Base-by-base conservation (phyloP, 768 basidiomycete species). In the Clitopilus passeckerianus region DNA sequence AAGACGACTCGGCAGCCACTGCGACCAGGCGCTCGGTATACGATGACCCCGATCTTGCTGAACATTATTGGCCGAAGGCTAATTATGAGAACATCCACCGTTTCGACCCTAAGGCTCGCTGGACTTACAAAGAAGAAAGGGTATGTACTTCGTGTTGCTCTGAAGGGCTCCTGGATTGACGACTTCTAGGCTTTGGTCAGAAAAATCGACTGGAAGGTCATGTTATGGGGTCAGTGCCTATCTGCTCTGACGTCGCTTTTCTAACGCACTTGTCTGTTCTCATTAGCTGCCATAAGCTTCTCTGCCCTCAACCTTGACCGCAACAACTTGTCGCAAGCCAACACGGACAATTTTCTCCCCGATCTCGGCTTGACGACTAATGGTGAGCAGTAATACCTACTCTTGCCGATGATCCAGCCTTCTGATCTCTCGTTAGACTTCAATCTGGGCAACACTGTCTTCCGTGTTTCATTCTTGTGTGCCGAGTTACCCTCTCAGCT, bases 401-500 rank as follows among this genome's bases (percentile, higher is more conserved):
- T 30, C 27, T 30, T 30, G 7, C 7, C 7, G 27, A 3, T 30
- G 27, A n/a, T n/a, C n/a, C 27, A 30, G 4, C 7, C 4, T 30
- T 30, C 27, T 30, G 27, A 30, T 4, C 27, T 30, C 4, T 30
- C 4, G 27, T 7, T 30, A 84, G 83, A 85, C 59, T 85, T 77
- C 67, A 86, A 85, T 65, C 59, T 77, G 46, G 84, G 84, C 6
- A 87, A 84, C 64, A 80, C 77, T 0, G 59, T 87, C 2, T 83
- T 80, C 64, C 77, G 78, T 23, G 64, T 85, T 1, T 60, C 80
- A 8, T 86, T 85, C 67, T 66, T 85, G 22, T 73, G 68, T 33
- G 84, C 85, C 0, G 86, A 87, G 62, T 67, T 87, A n/a, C 86
- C 86, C 7, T 86, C 85, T 12, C 85, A 86, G 59, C 71, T 87